These are phyloP conservation scores for Daldinia concentrica DNA, from an alignment of 495 filamentous ascomycete species.

Conservation along the genomic window DNA sequence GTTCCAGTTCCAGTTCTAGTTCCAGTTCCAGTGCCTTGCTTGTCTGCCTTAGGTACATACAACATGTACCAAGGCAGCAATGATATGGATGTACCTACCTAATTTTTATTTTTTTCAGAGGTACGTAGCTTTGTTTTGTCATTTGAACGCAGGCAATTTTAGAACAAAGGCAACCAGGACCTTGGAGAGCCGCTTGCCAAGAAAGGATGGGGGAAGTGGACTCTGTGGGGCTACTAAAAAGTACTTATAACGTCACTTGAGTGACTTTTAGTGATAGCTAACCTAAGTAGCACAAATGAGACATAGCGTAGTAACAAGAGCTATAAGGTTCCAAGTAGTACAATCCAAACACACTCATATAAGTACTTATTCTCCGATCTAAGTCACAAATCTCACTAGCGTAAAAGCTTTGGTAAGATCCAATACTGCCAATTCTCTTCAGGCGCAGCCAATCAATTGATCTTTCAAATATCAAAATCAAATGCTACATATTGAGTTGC, in stretches of 20 bases:
- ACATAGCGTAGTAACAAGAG: not conserved
- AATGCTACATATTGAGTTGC: conserved; percentile 9
- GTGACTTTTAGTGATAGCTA: not conserved
- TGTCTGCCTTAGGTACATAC: conserved; percentile 3
- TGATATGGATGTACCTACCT: no score
- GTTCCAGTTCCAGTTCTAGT: not conserved
- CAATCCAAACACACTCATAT: not conserved
- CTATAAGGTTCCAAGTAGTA: not conserved
- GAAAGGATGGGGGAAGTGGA: conserved; percentile 6
- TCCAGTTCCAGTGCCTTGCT: conserved; percentile 10
- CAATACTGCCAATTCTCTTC: conserved; percentile 28
- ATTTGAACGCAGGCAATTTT: conserved; percentile 11
- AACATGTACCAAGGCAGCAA: not conserved
- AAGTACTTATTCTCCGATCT: conserved; percentile 28
- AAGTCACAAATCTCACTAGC: conserved; percentile 12
- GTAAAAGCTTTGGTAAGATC: conserved; percentile 21
- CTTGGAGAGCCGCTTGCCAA: conserved; percentile 31
- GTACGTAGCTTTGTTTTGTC: conserved; percentile 3
- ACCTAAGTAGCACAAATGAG: conserved; percentile 11
- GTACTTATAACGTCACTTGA: conserved; percentile 36
- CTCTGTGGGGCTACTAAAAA: conserved; percentile 3
- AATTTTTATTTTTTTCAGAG: not conserved
- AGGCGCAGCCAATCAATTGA: conserved; percentile 32
- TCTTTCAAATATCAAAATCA: conserved; percentile 1
- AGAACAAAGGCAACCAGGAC: conserved; percentile 10